Evolutionary conservation across 495 filamentous ascomycete species (phyloP).

Genomic region (Aspergillus avenaceus): DNA sequence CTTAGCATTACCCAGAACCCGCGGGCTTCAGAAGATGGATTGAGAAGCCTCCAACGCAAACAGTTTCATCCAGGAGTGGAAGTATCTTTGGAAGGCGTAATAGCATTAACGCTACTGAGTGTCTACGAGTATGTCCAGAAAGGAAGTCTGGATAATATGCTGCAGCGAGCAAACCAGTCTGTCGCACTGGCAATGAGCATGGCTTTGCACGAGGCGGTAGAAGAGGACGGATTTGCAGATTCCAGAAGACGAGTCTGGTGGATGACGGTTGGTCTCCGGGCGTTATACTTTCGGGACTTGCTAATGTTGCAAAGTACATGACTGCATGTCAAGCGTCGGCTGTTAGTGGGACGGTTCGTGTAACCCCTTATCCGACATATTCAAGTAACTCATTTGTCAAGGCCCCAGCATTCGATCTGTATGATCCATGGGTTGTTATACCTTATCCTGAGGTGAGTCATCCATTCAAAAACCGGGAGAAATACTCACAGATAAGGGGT

Average conservation of each 20-base stretch:
- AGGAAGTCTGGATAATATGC: slow-evolving; percentile 48
- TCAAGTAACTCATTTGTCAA: slow-evolving; percentile 15
- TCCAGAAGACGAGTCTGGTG: slow-evolving; percentile 45
- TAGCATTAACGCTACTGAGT: slow-evolving; percentile 43
- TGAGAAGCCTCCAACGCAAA: slow-evolving; percentile 22
- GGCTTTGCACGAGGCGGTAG: slow-evolving; percentile 31
- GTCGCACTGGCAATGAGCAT: slow-evolving; percentile 40
- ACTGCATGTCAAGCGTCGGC: slow-evolving; percentile 43
- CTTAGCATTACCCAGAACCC: slow-evolving; percentile 36
- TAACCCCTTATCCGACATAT: not conserved
- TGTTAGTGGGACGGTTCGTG: slow-evolving; percentile 42
- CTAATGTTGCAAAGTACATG: slow-evolving; percentile 12
- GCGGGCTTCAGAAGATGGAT: slow-evolving; percentile 28
- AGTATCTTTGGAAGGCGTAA: slow-evolving; percentile 38
- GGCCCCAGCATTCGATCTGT: slow-evolving; percentile 37
- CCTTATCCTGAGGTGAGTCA: slow-evolving; percentile 34
- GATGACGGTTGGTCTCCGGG: slow-evolving; percentile 37
- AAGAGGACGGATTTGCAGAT: slow-evolving; percentile 39
- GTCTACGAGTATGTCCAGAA: slow-evolving; percentile 50
- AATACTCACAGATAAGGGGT: too few species aligned
- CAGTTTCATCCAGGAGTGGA: slow-evolving; percentile 44
- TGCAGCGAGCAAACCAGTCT: slow-evolving; percentile 42
- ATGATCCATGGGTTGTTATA: slow-evolving; percentile 43
- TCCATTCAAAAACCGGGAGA: too few species aligned
- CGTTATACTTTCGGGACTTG: not conserved